Evolutionary conservation across 116 monocot genomes (phyloP), one percentile per base, ranked within the genome.

Genomic region (Cymodocea nodosa): DNA sequence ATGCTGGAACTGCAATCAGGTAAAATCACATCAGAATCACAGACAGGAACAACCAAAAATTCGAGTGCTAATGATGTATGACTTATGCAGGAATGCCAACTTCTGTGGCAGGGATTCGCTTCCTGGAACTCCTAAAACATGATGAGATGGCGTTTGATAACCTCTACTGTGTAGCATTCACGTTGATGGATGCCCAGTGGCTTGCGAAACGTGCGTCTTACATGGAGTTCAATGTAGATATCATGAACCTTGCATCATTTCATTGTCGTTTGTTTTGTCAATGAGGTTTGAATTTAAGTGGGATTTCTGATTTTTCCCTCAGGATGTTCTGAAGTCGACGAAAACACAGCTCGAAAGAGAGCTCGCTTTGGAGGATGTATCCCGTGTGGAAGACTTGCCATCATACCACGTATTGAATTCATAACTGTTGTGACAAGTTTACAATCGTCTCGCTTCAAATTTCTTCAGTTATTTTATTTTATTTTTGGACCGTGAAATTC

Each of bases 311-410:
- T 9, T 6, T 22, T 73, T 15, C 51, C 49, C 63, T n/a, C 71
- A 99, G 99, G 99, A 89, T 65, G 89, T 99, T 66, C 54, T 99
- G 23, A 99, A 92, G 49, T 83, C 79, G 15, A 87, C 86, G 44
- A 84, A 84, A 70, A 53, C 66, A 15, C 86, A 89, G 48, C 65
- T 92, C n/a, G 99, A 92, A 58, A 77, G 68, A 15, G 92, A 99
- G 69, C 86, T 99, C 56, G 60, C 75, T 0, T 62, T 79, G 71
- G 84, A 84, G 37, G 81, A 78, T 55, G 69, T 87, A 22, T 71
- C 52, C 58, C 64, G 68, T 49, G 52, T 92, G 34, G 30, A 70
- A 39, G 89, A 89, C 61, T 65, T 99, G 63, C 89, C 92, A 1
- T 74, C 92, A 36, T 89, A 86, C 71, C 84, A 35, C 57, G 74